These are phyloP conservation scores for Calonectria naviculata DNA, from an alignment of 2,329 filamentous ascomycete genomes.

Conservation along the genomic window DNA sequence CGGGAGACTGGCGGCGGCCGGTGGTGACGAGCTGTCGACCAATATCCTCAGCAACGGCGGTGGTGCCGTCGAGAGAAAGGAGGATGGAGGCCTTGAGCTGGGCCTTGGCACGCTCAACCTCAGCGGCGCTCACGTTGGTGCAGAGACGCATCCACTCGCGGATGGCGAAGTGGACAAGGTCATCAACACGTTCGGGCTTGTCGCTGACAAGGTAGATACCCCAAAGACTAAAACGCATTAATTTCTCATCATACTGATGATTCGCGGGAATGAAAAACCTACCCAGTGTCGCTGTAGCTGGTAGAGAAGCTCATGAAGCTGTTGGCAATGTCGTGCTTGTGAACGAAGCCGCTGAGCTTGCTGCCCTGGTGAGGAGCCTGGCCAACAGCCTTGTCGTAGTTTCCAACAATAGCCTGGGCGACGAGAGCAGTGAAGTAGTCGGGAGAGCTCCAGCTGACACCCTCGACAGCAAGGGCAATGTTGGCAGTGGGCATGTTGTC, in stretches of 20 bases:
- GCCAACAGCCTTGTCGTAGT: slow-evolving; percentile 99
- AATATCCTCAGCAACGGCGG: slow-evolving; percentile 97
- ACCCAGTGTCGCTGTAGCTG: slow-evolving; percentile 99
- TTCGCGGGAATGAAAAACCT: slow-evolving; percentile 53
- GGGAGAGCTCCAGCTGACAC: slow-evolving; percentile 99
- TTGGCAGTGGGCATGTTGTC: slow-evolving; percentile 97
- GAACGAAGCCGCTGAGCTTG: slow-evolving; percentile 95
- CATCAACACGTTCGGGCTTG: slow-evolving; percentile 87
- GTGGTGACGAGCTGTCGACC: slow-evolving; percentile 98
- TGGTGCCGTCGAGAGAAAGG: slow-evolving; percentile 96
- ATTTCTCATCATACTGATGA: slow-evolving; percentile 16
- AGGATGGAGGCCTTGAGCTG: slow-evolving; percentile 99
- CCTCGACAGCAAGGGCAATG: slow-evolving; percentile 98
- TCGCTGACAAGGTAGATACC: slow-evolving; percentile 98
- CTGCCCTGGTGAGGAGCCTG: slow-evolving; percentile 97
- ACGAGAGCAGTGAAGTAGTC: slow-evolving; percentile 99
- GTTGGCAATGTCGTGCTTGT: slow-evolving; percentile 96
- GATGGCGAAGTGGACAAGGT: slow-evolving; percentile 97
- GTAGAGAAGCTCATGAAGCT: slow-evolving; percentile 99
- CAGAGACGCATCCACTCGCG: slow-evolving; percentile 98
- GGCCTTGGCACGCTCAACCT: slow-evolving; percentile 98
- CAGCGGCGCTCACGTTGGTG: slow-evolving; percentile 86
- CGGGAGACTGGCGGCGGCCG: slow-evolving; percentile 88
- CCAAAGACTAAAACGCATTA: slow-evolving; percentile 79
- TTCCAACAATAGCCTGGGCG: slow-evolving; percentile 97